Conservation (phyloP, 192 early-diverging fungal genomes). For the Coemansia brasiliensis region DNA sequence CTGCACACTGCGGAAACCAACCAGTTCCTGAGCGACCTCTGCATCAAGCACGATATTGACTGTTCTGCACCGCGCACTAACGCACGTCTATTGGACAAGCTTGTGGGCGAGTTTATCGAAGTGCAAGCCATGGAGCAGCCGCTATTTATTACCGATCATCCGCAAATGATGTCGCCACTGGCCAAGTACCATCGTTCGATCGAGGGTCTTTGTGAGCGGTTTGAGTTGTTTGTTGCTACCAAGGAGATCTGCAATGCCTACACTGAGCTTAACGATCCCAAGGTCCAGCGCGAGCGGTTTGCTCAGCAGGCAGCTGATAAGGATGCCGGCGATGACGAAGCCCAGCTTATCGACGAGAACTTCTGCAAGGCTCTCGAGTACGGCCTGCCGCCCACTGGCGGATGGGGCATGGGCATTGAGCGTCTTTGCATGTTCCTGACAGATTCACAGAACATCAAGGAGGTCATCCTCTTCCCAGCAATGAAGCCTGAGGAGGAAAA, state of each 20-base stretch:
- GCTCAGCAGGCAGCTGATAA: constrained; percentile 97
- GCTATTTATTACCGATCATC: constrained; percentile 96
- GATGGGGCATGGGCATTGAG: constrained; percentile 95
- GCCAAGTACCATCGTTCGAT: constrained; percentile 93
- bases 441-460: constrained; percentile 96
- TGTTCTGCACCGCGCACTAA: constrained; percentile 92
- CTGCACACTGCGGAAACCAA: constrained; percentile 79
- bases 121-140: constrained; percentile 76
- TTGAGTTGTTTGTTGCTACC: constrained; percentile 97
- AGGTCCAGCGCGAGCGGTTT: constrained; percentile 97
- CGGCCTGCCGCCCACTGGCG: constrained; percentile 94
- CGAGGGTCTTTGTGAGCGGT: constrained; percentile 94
- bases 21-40: constrained; percentile 91
- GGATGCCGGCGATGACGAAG: constrained; percentile 98
- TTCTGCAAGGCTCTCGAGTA: constrained; percentile 97
- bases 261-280: constrained; percentile 99
- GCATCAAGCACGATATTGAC: constrained; percentile 92
- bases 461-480: constrained; percentile 75
- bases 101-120: constrained; percentile 82
- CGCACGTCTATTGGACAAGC: constrained; percentile 93
- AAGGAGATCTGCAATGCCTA: constrained; percentile 99
- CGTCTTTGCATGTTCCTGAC: constrained; percentile 99
- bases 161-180: constrained; percentile 98
- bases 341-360: constrained; percentile 95
- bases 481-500: constrained; percentile 66